Base-by-base conservation (phyloP, 202 grass and related monocot genomes). In the Schoenoplectus triqueter region DNA sequence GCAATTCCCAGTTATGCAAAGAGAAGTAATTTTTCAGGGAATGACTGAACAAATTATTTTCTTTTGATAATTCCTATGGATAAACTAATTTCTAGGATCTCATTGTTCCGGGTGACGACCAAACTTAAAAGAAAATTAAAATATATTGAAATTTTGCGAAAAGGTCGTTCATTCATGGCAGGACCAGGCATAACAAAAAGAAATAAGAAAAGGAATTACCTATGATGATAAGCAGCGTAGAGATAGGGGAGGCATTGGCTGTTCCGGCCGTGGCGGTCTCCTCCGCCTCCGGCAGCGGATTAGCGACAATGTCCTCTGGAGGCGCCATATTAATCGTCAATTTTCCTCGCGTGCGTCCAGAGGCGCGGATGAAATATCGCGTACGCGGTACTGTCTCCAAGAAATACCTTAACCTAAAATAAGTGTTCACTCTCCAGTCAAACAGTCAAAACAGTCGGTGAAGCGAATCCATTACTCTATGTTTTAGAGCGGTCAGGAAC, bases 161-260 rank as follows among this genome's bases (percentile, higher is more conserved):
- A 75, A 31, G 47, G 50, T 7, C 5, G 3, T 71, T 62, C 59
- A 6, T 62, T 47, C 68, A 31, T 31, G 31, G 31, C 42, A 31
- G 4, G 10, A 76, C 73, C 40, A 19, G 8, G 73, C 5, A n/a
- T 18, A 78, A 78, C 0, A 78, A 44, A 42, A 78, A 59, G 15
- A 14, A 9, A 74, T 55, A 75, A 1, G 13, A 31, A 39, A 20
- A 42, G 4, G 15, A 61, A 18, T 20, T 86, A 94, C 92, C 92
- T 89, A 97, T 91, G 86, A 97, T 71, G 74, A 97, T 78, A 55
- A 97, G 95, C 41, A 94, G 80, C 59, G 87, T 87, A 5, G 90
- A 97, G 68, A 97, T 89, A 3, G 84, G 84, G 46, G 66, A 75
- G 41, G 11, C 22, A 20, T 48, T n/a, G 0, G 40, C 64, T 22